A percentile compares a stretch with the other conserved stretches of the same genome.
Evolutionary conservation across 2,329 filamentous ascomycete genomes (phyloP).

Genomic region (Trichoderma sp.): DNA sequence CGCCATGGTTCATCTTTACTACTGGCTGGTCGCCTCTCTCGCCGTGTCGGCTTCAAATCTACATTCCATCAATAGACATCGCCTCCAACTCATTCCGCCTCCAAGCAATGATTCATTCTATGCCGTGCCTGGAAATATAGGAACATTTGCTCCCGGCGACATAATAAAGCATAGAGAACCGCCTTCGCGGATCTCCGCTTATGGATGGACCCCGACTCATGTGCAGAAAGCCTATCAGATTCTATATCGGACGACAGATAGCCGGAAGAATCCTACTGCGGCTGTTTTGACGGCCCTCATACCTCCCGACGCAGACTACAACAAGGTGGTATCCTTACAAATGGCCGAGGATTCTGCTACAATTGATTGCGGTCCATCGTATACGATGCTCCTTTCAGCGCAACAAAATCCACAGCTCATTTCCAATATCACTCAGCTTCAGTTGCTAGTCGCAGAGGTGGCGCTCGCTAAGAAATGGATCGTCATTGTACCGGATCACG

Average conservation of each 20-base stretch:
- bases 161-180: conserved; percentile 21
- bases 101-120: conserved; percentile 24
- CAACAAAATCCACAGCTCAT: conserved; percentile 35
- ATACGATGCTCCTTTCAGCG: conserved; percentile 23
- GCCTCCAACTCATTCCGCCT: neutral
- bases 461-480: conserved; percentile 44
- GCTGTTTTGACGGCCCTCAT: conserved; percentile 40
- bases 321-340: conserved; percentile 41
- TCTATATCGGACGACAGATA: conserved; percentile 41
- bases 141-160: neutral
- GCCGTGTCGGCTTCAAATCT: neutral
- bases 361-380: conserved; percentile 34
- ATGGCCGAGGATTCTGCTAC: conserved; percentile 40
- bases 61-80: neutral
- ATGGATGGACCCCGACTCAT: conserved; percentile 22
- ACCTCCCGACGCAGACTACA: conserved; percentile 31
- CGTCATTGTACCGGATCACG: conserved; percentile 49
- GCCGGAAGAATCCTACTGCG: conserved; percentile 32
- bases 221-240: conserved; percentile 31
- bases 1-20: neutral
- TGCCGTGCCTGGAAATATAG: conserved; percentile 16
- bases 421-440: conserved; percentile 28
- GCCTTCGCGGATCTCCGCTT: conserved; percentile 19
- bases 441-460: conserved; percentile 26
- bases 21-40: neutral